A percentile compares a stretch with the other conserved stretches of the same genome.
Conservation (phyloP, 345 rosid genomes). For the Populus ilicifolia region DNA sequence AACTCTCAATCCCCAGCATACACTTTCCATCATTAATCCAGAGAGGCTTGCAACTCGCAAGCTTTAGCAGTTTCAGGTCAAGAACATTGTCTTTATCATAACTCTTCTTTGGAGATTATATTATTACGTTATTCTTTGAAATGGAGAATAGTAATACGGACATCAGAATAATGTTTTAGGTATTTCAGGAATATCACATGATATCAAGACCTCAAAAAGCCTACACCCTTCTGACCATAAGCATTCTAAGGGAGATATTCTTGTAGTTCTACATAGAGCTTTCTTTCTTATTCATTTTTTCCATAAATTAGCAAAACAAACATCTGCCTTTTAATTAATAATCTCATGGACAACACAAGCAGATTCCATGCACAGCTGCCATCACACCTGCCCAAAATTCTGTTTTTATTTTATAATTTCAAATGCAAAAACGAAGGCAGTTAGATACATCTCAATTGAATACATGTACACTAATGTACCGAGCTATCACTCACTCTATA, state of each 20-base stretch:
- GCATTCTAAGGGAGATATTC: background rate
- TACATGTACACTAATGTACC: background rate
- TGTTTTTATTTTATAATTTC: background rate
- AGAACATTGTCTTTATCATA: background rate
- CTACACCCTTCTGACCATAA: background rate
- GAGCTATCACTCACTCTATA: constrained; percentile 9
- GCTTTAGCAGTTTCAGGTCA: background rate
- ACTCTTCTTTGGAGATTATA: background rate
- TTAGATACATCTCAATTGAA: background rate
- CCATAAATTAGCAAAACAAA: background rate
- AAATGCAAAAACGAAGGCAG: background rate
- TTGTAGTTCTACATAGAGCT: background rate
- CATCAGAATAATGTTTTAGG: background rate
- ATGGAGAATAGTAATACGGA: background rate
- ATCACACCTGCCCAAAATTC: background rate
- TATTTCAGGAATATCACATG: background rate
- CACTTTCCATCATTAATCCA: background rate
- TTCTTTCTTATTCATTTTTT: background rate
- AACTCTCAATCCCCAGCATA: background rate
- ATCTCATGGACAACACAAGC: constrained; percentile 2
- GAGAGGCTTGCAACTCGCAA: background rate
- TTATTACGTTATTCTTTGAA: background rate
- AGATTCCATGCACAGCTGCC: background rate
- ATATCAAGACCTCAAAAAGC: background rate
- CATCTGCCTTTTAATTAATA: background rate